Percentiles rank a stretch among this genome's conserved stretches.
phyloP scores from a whole-genome alignment of 768 basidiomycete genomes.

The Epithele typhae region DNA sequence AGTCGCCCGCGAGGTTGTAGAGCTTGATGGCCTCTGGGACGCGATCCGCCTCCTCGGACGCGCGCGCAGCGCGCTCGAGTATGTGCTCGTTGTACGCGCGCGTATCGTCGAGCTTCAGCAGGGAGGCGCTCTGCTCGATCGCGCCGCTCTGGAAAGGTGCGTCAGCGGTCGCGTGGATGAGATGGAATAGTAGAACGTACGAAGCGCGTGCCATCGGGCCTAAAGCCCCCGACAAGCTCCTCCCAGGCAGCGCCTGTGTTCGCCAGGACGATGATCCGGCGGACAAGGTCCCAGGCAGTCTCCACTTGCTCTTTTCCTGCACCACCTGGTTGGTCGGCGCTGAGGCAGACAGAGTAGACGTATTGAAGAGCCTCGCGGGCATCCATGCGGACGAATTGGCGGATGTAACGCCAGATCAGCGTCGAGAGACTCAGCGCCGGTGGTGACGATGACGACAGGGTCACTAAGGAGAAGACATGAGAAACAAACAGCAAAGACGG shows the following conservation, averaged over 20 bases:
- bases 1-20: slow-evolving; percentile 92
- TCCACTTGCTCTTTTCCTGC: slow-evolving; percentile 85
- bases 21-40: slow-evolving; percentile 90
- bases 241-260: slow-evolving; percentile 85
- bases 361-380: slow-evolving; percentile 94
- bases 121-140: slow-evolving; percentile 76
- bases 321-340: slow-evolving; percentile 62
- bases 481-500: background rate
- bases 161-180: background rate
- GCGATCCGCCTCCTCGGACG: slow-evolving; percentile 81
- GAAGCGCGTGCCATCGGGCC: slow-evolving; percentile 84
- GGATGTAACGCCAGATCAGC: slow-evolving; percentile 87
- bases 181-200: slow-evolving; percentile 41
- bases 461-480: slow-evolving; percentile 48
- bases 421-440: slow-evolving; percentile 80
- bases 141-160: slow-evolving; percentile 59
- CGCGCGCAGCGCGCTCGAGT: slow-evolving; percentile 75
- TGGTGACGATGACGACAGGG: slow-evolving; percentile 59
- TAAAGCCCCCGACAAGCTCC: slow-evolving; percentile 90
- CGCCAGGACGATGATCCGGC: slow-evolving; percentile 74
- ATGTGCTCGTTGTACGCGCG: slow-evolving; percentile 78
- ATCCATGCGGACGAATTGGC: slow-evolving; percentile 89
- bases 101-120: slow-evolving; percentile 67
- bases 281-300: slow-evolving; percentile 72
- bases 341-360: slow-evolving; percentile 80